Evolutionary conservation across 2,329 filamentous ascomycete species (phyloP).

Genomic region (Chaetomium globosum): DNA sequence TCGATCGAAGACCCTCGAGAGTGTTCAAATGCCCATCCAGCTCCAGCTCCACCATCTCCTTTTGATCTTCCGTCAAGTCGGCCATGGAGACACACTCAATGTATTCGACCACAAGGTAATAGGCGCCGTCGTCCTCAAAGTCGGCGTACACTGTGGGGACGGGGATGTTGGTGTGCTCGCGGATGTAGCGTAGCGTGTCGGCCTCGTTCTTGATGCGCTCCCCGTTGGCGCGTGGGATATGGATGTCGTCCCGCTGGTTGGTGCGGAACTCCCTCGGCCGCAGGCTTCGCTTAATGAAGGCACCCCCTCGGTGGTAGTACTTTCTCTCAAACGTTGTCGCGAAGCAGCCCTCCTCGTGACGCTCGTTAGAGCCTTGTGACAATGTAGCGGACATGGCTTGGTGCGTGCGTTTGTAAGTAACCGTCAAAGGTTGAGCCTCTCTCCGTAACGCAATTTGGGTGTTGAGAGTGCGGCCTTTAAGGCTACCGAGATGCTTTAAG

Average conservation of each 20-base stretch:
- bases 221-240: conserved; percentile 38
- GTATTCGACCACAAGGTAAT: conserved; percentile 39
- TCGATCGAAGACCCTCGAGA: conserved; percentile 33
- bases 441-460: not conserved
- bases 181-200: conserved; percentile 36
- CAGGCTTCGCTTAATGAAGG: conserved; percentile 41
- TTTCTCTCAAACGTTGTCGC: not conserved
- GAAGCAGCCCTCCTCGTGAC: not conserved
- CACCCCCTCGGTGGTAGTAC: conserved; percentile 33
- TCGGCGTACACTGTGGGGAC: conserved; percentile 35
- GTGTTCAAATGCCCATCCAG: not conserved
- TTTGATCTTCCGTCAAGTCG: conserved; percentile 35
- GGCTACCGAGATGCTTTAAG: too few relatives aligned
- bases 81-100: conserved; percentile 40
- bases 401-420: not conserved
- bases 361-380: not conserved
- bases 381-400: not conserved
- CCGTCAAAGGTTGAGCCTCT: not conserved
- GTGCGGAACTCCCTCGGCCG: conserved; percentile 39
- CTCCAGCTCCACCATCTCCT: conserved; percentile 35
- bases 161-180: conserved; percentile 37
- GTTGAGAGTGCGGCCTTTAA: too few relatives aligned
- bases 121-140: conserved; percentile 41
- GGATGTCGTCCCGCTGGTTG: conserved; percentile 32
- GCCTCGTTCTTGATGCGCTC: conserved; percentile 40